Evolutionary conservation across 73 alveolate species (phyloP), one percentile per base, ranked within the genome.

Genomic region (Paraurostyla sp.): DNA sequence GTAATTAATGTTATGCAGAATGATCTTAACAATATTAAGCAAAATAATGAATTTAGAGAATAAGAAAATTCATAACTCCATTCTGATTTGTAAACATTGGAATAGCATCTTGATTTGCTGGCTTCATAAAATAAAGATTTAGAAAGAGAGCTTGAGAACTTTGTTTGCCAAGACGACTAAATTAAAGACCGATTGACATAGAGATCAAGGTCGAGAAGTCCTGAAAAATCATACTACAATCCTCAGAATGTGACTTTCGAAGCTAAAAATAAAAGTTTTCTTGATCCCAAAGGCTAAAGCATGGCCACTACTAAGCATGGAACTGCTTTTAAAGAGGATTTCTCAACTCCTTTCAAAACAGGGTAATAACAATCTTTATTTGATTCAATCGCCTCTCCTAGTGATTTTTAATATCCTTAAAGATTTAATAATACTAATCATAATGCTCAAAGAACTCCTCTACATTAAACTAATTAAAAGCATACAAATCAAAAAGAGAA

Each of bases 121-220:
- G 84, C 29, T 16, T 33, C 7, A 4, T 29, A 69, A 38, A 69
- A 69, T 46, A 69, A 29, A 43, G 84, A 33, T n/a, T 25, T 69
- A 7, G 84, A 69, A 29, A 11, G 16, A 6, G 84, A 69, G 41
- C 63, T 69, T 16, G 84, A 69, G 36, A 16, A 43, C 63, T 69
- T 69, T 43, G 84, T 69, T 7, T 41, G 13, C 22, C 41, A 38
- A 18, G 84, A 69, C 38, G 84, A 36, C 20, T n/a, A n/a, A 23
- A 25, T 69, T 11, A 69, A 69, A 41, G 3, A 22, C 22, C 29
- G 35, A 29, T 25, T 69, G 16, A 20, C 2, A 32, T 16, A 38
- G 7, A 69, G 63, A 43, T 38, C 65, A 9, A 60, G 78, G 25
- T 60, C 78, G 13, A 60, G 49, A 30, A 60, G 78, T 27, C 78